These are phyloP conservation scores for Pleoardoris graminearum DNA, from an alignment of 2,329 filamentous ascomycete genomes.

Conservation along the genomic window DNA sequence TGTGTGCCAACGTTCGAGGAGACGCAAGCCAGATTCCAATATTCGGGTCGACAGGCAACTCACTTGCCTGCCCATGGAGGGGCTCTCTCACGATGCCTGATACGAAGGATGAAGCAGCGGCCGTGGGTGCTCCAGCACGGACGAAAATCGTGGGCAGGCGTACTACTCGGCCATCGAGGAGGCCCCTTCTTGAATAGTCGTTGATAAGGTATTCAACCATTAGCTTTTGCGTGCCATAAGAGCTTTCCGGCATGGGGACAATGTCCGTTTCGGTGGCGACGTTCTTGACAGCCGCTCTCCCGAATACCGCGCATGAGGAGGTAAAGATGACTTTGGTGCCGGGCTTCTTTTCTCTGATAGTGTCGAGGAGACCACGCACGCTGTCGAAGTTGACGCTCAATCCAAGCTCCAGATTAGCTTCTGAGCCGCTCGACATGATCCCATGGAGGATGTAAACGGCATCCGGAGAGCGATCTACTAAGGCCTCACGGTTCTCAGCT, in stretches of 20 bases:
- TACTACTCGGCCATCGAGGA: slow-evolving; percentile 61
- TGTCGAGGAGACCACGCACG: slow-evolving; percentile 59
- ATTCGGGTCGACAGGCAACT: slow-evolving; percentile 55
- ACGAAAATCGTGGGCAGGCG: slow-evolving; percentile 66
- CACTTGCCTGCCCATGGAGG: slow-evolving; percentile 57
- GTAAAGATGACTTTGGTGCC: slow-evolving; percentile 64
- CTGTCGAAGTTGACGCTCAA: slow-evolving; percentile 65
- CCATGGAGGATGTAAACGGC: slow-evolving; percentile 64
- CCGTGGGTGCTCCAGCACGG: slow-evolving; percentile 62
- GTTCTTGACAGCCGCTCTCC: slow-evolving; percentile 57
- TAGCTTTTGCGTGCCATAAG: slow-evolving; percentile 66
- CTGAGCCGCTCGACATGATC: slow-evolving; percentile 68
- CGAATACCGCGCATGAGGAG: slow-evolving; percentile 66
- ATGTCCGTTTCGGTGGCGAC: slow-evolving; percentile 44
- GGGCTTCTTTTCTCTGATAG: slow-evolving; percentile 54
- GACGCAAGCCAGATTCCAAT: slow-evolving; percentile 63
- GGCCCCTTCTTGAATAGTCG: slow-evolving; percentile 63
- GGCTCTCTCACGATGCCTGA: slow-evolving; percentile 68
- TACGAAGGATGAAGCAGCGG: slow-evolving; percentile 65
- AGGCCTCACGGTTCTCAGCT: slow-evolving; percentile 23
- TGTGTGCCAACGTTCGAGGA: slow-evolving; percentile 58
- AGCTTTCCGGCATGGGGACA: slow-evolving; percentile 64
- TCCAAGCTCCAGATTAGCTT: slow-evolving; percentile 63
- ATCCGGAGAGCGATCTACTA: slow-evolving; percentile 37
- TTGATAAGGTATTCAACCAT: slow-evolving; percentile 65